Base-by-base conservation (phyloP, 768 basidiomycete genomes). In the Rubroboletus satanas region DNA sequence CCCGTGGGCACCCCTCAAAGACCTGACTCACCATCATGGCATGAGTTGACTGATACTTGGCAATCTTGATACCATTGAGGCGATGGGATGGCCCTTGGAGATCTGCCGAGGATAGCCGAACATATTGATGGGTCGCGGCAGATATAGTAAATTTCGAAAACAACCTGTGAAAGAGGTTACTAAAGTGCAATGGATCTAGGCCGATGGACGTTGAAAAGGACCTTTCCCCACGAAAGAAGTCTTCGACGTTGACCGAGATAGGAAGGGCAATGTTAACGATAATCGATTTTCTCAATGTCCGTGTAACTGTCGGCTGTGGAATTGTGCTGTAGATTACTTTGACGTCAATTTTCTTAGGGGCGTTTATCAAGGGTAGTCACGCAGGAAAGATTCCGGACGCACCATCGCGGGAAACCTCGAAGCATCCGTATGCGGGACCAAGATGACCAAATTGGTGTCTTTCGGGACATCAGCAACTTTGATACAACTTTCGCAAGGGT, bases 121-220 rank as follows among this genome's bases (percentile, higher is more conserved):
- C 79, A 60, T 85, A 81, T 60, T 93, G 87, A 56, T 83, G 79
- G 21, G 83, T 85, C 43, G 88, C 87, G 0, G 91, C 83, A 3
- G 93, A 92, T 46, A 97, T 81, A 0, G 90, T 93, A 66, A 96
- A 98, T 66, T 88, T 89, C 4, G 92, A 95, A 61, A 98, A 84
- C 5, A 98, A 73, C 58, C 96, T 98, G 57, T 18, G 56, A 54
- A 62, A 39, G 39, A 21, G 15, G 43, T 57, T 31, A 46, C 35
- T 45, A 35, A 18, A 36, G n/a, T 44, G 39, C 36, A 41, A 21
- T 41, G 31, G 3, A 54, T 37, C 46, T 54, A 31, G 43, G 35
- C 45, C 21, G 38, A 51, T 26, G 53, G 54, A 49, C 23, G 7
- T 5, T 23, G 33, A 38, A 51, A 32, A 12, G 7, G 36, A 93